Conservation (phyloP, 2,329 filamentous ascomycete species). For the Colletotrichum chlorophyti region DNA sequence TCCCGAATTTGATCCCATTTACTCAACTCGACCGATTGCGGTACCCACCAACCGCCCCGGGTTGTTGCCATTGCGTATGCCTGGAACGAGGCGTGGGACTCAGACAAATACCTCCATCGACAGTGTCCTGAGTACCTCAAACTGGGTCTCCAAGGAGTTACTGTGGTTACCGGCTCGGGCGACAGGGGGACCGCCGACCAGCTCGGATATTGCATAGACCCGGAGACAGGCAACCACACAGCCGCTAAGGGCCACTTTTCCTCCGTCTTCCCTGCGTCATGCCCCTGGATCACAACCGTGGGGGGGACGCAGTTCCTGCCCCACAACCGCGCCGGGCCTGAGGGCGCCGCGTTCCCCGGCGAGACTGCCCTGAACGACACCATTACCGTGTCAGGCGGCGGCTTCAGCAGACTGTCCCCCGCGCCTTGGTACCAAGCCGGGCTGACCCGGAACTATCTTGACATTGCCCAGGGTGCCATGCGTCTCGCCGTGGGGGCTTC, state of each 20-base stretch:
- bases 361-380: background rate
- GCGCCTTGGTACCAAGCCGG: background rate
- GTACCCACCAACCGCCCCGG: background rate
- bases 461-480: no score
- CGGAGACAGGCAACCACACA: background rate
- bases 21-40: background rate
- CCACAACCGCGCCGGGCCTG: background rate
- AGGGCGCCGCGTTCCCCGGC: background rate
- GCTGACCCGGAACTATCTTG: background rate
- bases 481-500: constrained; percentile 9
- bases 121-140: constrained; percentile 50
- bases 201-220: constrained; percentile 14
- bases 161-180: constrained; percentile 44
- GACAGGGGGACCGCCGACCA: constrained; percentile 37
- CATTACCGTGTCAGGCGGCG: background rate
- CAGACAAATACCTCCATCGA: constrained; percentile 52
- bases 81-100: constrained; percentile 17
- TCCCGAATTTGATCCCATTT: background rate
- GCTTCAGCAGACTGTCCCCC: background rate
- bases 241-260: constrained; percentile 44
- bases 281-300: constrained; percentile 53
- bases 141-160: constrained; percentile 46
- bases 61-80: background rate
- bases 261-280: constrained; percentile 51
- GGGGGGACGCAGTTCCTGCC: constrained; percentile 33